A percentile compares a stretch with the other conserved stretches of the same genome.
phyloP scores from a whole-genome alignment of 78 protist genomes.

The Creolimax fragrantissima region DNA sequence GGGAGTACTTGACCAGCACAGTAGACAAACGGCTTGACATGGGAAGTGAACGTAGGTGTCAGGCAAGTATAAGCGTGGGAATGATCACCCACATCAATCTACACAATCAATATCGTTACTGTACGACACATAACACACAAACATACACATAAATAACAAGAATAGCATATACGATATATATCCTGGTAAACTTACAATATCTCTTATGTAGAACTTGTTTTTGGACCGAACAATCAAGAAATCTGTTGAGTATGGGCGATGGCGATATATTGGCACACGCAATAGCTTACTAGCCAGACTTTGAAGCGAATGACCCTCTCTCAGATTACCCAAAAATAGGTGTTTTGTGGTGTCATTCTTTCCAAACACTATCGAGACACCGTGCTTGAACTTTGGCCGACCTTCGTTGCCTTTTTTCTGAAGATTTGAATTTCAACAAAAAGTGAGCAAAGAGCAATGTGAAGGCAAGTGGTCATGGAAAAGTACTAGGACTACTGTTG shows the following conservation, averaged over 20 bases:
- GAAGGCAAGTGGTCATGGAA: not conserved
- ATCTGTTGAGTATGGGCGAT: not conserved
- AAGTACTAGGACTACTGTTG: too few species aligned
- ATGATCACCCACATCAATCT: too few species aligned
- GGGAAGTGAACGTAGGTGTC: too few species aligned
- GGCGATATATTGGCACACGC: not conserved
- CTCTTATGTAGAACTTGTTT: not conserved
- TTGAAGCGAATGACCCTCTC: not conserved
- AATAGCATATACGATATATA: not conserved
- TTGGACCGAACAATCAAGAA: not conserved
- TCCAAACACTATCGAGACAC: not conserved
- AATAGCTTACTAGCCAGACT: not conserved
- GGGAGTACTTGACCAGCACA: not conserved
- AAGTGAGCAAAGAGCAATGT: not conserved
- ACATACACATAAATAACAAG: not conserved
- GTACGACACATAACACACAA: not conserved
- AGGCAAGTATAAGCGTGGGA: too few species aligned
- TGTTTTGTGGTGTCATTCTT: not conserved
- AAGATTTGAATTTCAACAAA: not conserved
- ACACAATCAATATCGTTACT: not conserved
- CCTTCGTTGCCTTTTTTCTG: not conserved
- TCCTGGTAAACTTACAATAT: not conserved
- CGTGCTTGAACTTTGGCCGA: conserved; percentile 11
- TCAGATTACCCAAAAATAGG: not conserved
- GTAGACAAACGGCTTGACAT: not conserved